phyloP scores from a whole-genome alignment of 768 basidiomycete species.

The Pluteus cervinus region DNA sequence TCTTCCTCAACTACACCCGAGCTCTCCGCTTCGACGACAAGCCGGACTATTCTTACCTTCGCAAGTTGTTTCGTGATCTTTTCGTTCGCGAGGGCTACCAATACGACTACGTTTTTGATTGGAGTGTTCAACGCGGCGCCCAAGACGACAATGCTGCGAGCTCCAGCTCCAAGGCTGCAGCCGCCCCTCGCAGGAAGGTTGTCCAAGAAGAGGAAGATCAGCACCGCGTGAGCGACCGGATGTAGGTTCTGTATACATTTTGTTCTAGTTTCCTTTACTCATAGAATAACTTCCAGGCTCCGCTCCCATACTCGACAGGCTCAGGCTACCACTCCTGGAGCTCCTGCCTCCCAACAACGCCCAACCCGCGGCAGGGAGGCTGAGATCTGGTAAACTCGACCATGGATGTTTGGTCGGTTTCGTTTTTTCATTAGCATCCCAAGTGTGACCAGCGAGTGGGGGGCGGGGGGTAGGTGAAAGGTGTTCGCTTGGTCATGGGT shows the following conservation, averaged over 20 bases:
- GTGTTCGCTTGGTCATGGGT: slow-evolving; percentile 26
- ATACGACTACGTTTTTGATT: slow-evolving; percentile 99
- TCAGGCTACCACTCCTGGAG: slow-evolving; percentile 55
- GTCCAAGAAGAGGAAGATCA: slow-evolving; percentile 83
- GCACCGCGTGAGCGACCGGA: slow-evolving; percentile 76
- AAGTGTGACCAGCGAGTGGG: slow-evolving; percentile 41
- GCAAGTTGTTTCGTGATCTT: slow-evolving; percentile 98
- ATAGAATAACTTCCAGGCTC: slow-evolving; percentile 44
- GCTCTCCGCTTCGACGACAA: slow-evolving; percentile 99
- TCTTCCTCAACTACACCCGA: slow-evolving; percentile 98
- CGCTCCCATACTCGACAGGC: slow-evolving; percentile 84
- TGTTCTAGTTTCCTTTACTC: slow-evolving; percentile 12
- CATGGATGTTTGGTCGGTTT: slow-evolving; percentile 22
- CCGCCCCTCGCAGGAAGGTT: slow-evolving; percentile 67
- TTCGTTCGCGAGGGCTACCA: slow-evolving; percentile 97
- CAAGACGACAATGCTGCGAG: slow-evolving; percentile 60
- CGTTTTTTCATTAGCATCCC: slow-evolving; percentile 34
- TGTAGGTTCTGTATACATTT: slow-evolving; percentile 45
- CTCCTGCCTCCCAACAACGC: slow-evolving; percentile 40
- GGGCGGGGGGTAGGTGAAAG: slow-evolving; percentile 41
- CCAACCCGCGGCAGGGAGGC: slow-evolving; percentile 38
- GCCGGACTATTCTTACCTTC: slow-evolving; percentile 98
- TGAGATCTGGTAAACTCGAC: slow-evolving; percentile 47
- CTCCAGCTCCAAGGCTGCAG: slow-evolving; percentile 57
- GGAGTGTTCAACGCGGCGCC: slow-evolving; percentile 81